Percentiles rank a stretch among this genome's conserved stretches.
Conservation (phyloP, 2,329 filamentous ascomycete genomes). For the Pseudocercospora fuligena region DNA sequence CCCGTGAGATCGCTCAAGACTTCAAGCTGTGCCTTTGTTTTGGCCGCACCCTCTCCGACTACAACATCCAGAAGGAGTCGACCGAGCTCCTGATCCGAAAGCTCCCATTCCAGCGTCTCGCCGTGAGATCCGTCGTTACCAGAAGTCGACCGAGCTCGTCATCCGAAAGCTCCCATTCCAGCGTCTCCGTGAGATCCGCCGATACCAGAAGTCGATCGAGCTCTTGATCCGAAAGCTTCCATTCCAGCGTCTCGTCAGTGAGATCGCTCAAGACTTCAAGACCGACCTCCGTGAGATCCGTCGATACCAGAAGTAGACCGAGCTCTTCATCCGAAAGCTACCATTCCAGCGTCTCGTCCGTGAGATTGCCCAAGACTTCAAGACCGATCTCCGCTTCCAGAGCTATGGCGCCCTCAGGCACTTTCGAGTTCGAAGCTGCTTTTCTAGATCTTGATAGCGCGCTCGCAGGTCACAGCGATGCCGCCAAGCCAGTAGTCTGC, state of each 20-base stretch:
- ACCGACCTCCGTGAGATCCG: slow-evolving; percentile 93
- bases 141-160: no score
- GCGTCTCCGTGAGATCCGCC: slow-evolving; percentile 73
- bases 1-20: no score
- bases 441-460: slow-evolving; percentile 59
- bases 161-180: no score
- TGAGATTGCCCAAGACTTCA: slow-evolving; percentile 71
- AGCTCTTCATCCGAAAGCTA: slow-evolving; percentile 80
- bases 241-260: slow-evolving; percentile 65
- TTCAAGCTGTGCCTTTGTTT: no score
- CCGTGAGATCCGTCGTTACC: no score
- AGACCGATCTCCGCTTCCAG: slow-evolving; percentile 86
- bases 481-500: no score
- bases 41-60: no score
- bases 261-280: no score
- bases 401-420: slow-evolving; percentile 94
- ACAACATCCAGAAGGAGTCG: no score
- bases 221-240: slow-evolving; percentile 46
- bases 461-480: no score
- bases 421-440: slow-evolving; percentile 92
- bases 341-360: slow-evolving; percentile 80
- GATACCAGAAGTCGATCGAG: slow-evolving; percentile 54
- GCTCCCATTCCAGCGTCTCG: slow-evolving; percentile 67
- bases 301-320: slow-evolving; percentile 85
- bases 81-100: no score